These are phyloP conservation scores for Coemansia sp. DNA, from an alignment of 192 early-diverging fungal species.

Conservation along the genomic window DNA sequence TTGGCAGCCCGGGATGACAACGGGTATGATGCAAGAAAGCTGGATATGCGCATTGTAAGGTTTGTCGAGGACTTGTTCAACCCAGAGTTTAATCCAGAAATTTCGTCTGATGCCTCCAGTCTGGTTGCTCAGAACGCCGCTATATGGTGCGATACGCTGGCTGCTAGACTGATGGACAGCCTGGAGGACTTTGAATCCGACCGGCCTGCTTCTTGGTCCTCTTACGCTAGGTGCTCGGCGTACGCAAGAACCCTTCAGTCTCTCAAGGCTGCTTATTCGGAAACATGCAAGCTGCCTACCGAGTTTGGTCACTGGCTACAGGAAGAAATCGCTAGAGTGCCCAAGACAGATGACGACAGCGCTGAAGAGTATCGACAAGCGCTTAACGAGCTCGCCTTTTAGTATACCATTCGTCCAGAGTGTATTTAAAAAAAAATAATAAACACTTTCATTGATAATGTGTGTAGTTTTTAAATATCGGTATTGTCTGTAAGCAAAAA, in stretches of 20 bases:
- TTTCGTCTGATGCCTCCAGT: background rate
- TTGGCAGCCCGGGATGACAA: background rate
- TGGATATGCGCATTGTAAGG: constrained; percentile 31
- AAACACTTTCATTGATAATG: background rate
- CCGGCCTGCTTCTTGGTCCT: background rate
- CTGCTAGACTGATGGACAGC: constrained; percentile 14
- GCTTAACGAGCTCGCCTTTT: constrained; percentile 18
- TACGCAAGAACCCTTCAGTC: constrained; percentile 31
- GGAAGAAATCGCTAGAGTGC: constrained; percentile 17
- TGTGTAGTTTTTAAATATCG: too few species aligned
- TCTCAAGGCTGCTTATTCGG: constrained; percentile 18
- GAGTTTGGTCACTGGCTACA: constrained; percentile 25
- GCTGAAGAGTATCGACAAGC: constrained; percentile 35
- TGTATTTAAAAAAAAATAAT: too few species aligned
- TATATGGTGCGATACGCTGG: constrained; percentile 35
- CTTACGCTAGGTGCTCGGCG: constrained; percentile 15
- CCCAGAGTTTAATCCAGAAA: constrained; percentile 33
- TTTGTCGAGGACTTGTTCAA: constrained; percentile 49
- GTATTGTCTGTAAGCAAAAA: too few species aligned
- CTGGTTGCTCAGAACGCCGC: constrained; percentile 21
- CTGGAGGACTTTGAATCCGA: constrained; percentile 12
- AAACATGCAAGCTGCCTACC: constrained; percentile 14
- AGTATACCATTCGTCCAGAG: background rate
- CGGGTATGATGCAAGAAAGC: constrained; percentile 18
- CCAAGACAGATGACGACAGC: constrained; percentile 1